Percentiles rank a stretch among this genome's conserved stretches.
Evolutionary conservation across 2,329 filamentous ascomycete species (phyloP).

Genomic region (Phialophora verrucosa): DNA sequence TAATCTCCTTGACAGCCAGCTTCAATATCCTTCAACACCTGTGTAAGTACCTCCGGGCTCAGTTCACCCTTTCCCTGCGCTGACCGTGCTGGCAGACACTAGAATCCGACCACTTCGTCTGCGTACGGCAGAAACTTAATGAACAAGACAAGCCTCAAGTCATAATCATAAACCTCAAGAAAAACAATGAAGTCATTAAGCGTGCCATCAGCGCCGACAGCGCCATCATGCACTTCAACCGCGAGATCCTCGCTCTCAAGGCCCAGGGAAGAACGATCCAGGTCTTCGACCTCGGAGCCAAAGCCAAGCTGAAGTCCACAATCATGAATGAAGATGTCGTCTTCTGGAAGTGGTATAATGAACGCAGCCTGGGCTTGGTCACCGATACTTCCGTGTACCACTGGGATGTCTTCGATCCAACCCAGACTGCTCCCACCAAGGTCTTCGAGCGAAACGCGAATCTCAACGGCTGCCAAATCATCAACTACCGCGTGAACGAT

Average conservation of each 20-base stretch:
- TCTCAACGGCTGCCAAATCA: slow-evolving; percentile 91
- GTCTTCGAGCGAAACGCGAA: slow-evolving; percentile 94
- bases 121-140: slow-evolving; percentile 91
- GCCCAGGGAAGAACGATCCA: slow-evolving; percentile 93
- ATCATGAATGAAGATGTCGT: slow-evolving; percentile 97
- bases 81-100: slow-evolving; percentile 69
- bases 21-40: slow-evolving; percentile 86
- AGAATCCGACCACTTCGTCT: slow-evolving; percentile 96
- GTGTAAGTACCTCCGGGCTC: slow-evolving; percentile 62
- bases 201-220: slow-evolving; percentile 98
- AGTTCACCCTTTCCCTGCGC: slow-evolving; percentile 34
- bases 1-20: slow-evolving; percentile 57
- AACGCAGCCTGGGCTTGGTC: slow-evolving; percentile 83
- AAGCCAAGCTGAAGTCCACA: slow-evolving; percentile 94
- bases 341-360: slow-evolving; percentile 99
- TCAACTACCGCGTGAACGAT: slow-evolving; percentile 96
- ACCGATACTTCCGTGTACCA: slow-evolving; percentile 92
- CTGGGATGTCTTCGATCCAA: slow-evolving; percentile 92
- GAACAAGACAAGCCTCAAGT: slow-evolving; percentile 87
- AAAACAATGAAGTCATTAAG: slow-evolving; percentile 92
- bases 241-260: slow-evolving; percentile 95
- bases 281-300: slow-evolving; percentile 92
- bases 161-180: slow-evolving; percentile 97
- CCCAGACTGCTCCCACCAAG: slow-evolving; percentile 80
- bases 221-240: slow-evolving; percentile 99